Base-by-base conservation (phyloP, 1,284 basidiomycete genomes). In the Trichosporon faecale region DNA sequence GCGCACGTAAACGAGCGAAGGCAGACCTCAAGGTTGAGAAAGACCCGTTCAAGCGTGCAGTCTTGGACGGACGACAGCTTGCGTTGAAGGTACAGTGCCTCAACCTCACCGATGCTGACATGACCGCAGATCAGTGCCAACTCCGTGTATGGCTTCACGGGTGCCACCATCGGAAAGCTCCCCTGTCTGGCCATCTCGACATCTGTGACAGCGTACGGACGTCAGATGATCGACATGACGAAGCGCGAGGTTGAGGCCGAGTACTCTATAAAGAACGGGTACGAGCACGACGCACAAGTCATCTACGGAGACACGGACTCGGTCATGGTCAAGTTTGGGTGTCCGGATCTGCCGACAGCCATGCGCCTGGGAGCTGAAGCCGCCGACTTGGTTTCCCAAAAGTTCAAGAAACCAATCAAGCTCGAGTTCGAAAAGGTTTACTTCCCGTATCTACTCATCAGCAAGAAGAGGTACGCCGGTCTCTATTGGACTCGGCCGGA, bases 381-480 rank as follows among this genome's bases (percentile, higher is more conserved):
- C 0, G 97, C 97, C 0, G 90, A 92, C 33, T 87, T 93, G n/a
- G 96, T 99, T 6, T 95, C 95, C 0, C 82, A 86, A 46, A 94
- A 94, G 80, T 98, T 98, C 83, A 85, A 94, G 77, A 91, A 91
- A 78, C 95, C 95, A 0, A 98, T 98, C 86, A 98, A 97, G 80
- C 88, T 98, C 21, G 95, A 98, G 82, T 98, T 98, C 84, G 95
- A 98, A 81, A 98, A 98, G 81, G 94, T 98, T 1, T 98, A 98
- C 84, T 98, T 92, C 81, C 95, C 95, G 2, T 98, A 98, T 80
- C 84, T 98, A 66, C 89, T 98, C 49, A 98, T 98, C 83, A 97
- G 86, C 87, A 98, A 98, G 85, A 98, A 98, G 84, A 89, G 95
- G 37, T 98, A 98, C 83, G 95, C 95, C 2, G 95, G 95, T 3